These are phyloP conservation scores for Perilla frutescens DNA, from an alignment of 257 asterid species.

Conservation along the genomic window DNA sequence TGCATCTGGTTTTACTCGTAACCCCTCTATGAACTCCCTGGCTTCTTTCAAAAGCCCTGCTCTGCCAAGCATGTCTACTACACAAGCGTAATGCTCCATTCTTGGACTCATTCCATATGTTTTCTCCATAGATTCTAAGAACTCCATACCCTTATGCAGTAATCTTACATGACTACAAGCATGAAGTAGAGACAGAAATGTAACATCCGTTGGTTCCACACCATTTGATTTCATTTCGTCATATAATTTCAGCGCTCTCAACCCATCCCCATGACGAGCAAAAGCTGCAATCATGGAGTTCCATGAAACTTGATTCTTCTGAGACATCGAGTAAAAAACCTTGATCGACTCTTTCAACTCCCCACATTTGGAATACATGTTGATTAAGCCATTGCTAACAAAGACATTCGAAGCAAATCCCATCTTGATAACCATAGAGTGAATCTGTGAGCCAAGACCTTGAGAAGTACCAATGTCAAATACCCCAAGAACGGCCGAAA, in stretches of 20 bases:
- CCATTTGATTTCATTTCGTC: constrained; percentile 59
- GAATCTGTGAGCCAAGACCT: constrained; percentile 78
- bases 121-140: constrained; percentile 64
- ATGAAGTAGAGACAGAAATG: constrained; percentile 81
- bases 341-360: constrained; percentile 63
- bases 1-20: constrained; percentile 60
- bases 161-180: constrained; percentile 85
- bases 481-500: constrained; percentile 77
- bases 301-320: constrained; percentile 79
- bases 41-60: constrained; percentile 82
- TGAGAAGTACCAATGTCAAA: constrained; percentile 58
- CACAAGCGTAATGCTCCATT: constrained; percentile 81
- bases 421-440: constrained; percentile 66
- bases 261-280: constrained; percentile 82
- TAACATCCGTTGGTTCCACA: constrained; percentile 67
- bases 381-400: constrained; percentile 75
- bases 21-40: constrained; percentile 57
- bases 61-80: constrained; percentile 89
- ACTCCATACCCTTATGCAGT: constrained; percentile 70
- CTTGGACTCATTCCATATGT: constrained; percentile 60
- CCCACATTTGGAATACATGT: constrained; percentile 88
- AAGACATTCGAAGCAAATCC: constrained; percentile 57
- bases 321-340: constrained; percentile 52
- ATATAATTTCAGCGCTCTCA: constrained; percentile 54
- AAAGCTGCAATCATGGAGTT: constrained; percentile 84